Base-by-base conservation (phyloP, 805 yeast genomes). In the Candida fluviatilis region DNA sequence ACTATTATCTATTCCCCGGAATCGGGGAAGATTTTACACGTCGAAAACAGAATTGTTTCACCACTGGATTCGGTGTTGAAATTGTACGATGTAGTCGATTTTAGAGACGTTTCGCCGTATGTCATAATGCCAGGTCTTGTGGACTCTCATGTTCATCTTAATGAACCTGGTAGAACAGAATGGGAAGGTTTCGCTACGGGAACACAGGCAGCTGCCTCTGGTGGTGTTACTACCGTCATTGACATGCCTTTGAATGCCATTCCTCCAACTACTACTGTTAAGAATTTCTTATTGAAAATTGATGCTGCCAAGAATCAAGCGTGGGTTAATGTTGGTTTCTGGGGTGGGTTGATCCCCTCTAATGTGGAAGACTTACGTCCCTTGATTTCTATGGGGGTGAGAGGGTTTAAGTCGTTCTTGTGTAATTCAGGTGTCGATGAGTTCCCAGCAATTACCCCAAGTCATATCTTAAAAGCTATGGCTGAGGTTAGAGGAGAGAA, bases 171-270 rank as follows among this genome's bases (percentile, higher is more conserved):
- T n/a, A 69, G 97, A 50, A 90, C 97, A 1, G 96, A 89, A 45
- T 90, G 98, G 98, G 98, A 90, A 61, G 98, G 98, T 1, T 90
- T 91, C 57, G 95, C 81, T n/a, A 84, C 95, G 0, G 98, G 98
- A 0, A 90, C 98, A 0, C 82, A 82, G 55, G 85, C 96, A 2
- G 97, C 97, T 0, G 95, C 95, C 0, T 73, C 90, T 10, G 98
- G 98, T 13, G 98, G 98, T 41, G 97, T 90, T 35, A 90, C 98
- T 17, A 89, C 96, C 0, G 95, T 90, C 14, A 75, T 90, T 14
- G 98, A 90, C 58, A 90, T 90, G 98, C 98, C 98, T 0, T 66
- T 90, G 55, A 90, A 90, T 60, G 96, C 96, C 3, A 81, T 90
- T 34, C 98, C 98, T 0, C 97, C 98, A 21, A 90, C 97, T 0